Percentiles rank a stretch among this genome's conserved stretches.
Conservation (phyloP, 176 grass and related monocot species). For the Luzula sylvatica region DNA sequence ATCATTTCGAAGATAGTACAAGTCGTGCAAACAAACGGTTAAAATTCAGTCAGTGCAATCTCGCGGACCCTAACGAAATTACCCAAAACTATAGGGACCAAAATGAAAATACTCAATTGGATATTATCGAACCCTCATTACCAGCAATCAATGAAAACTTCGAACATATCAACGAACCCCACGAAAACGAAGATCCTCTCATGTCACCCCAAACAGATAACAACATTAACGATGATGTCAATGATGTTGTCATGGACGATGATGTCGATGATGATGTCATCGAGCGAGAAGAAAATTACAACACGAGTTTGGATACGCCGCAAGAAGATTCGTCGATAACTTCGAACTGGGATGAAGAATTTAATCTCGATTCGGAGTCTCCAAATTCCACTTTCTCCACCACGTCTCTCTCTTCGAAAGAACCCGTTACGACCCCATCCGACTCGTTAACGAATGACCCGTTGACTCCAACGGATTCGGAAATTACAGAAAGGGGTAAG, state of each 20-base stretch:
- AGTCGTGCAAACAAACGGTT: slow-evolving; percentile 32
- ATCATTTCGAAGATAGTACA: slow-evolving; percentile 20
- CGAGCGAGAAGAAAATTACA: not conserved
- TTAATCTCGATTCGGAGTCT: slow-evolving; percentile 43
- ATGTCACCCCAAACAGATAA: not conserved
- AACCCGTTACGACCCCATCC: slow-evolving; percentile 25
- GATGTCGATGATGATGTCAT: not conserved
- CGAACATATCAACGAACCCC: not conserved
- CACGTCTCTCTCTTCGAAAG: slow-evolving; percentile 44
- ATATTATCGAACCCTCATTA: not conserved
- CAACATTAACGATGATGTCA: not conserved
- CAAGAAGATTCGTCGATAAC: slow-evolving; percentile 75
- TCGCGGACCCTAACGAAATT: slow-evolving; percentile 36
- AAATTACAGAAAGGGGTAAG: slow-evolving; percentile 20
- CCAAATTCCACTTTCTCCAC: slow-evolving; percentile 56
- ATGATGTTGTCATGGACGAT: not conserved
- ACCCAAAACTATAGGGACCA: slow-evolving; percentile 20
- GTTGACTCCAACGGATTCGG: not conserved
- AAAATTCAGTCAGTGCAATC: slow-evolving; percentile 14
- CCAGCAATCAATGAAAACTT: slow-evolving; percentile 1
- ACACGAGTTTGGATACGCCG: slow-evolving; percentile 35
- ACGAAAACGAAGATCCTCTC: slow-evolving; percentile 5
- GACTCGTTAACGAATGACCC: not conserved
- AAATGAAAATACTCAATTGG: slow-evolving; percentile 11
- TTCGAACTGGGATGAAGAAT: slow-evolving; percentile 46